Evolutionary conservation across 495 filamentous ascomycete species (phyloP).

Genomic region (Aspergillus olivimuriae): DNA sequence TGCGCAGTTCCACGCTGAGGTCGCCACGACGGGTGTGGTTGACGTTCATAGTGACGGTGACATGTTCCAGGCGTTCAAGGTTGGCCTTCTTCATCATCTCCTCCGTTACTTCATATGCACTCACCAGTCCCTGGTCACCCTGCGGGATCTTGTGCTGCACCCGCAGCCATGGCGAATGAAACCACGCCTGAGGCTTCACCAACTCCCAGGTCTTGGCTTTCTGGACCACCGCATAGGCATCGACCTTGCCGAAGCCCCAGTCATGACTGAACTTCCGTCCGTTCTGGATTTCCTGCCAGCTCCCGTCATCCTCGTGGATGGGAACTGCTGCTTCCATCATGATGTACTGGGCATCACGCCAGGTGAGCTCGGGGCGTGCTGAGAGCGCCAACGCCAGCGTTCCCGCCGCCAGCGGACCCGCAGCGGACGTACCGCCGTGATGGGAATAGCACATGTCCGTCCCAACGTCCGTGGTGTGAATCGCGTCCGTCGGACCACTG

Average conservation of each 20-base stretch:
- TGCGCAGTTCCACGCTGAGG: slow-evolving; percentile 85
- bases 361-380: slow-evolving; percentile 78
- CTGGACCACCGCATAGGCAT: slow-evolving; percentile 80
- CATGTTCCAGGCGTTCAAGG: slow-evolving; percentile 79
- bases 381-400: slow-evolving; percentile 89
- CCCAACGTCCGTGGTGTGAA: slow-evolving; percentile 95
- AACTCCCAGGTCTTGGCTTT: slow-evolving; percentile 76
- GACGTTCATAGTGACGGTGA: slow-evolving; percentile 96
- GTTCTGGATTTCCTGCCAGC: slow-evolving; percentile 73
- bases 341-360: slow-evolving; percentile 93
- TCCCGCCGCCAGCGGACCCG: slow-evolving; percentile 85
- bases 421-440: slow-evolving; percentile 96
- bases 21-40: slow-evolving; percentile 82
- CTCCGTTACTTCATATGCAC: slow-evolving; percentile 67
- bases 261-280: slow-evolving; percentile 88
- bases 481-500: slow-evolving; percentile 79
- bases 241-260: slow-evolving; percentile 92
- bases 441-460: slow-evolving; percentile 63
- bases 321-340: slow-evolving; percentile 79
- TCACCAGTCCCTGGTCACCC: slow-evolving; percentile 72
- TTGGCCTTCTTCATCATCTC: slow-evolving; percentile 77
- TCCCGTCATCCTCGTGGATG: slow-evolving; percentile 63
- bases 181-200: slow-evolving; percentile 98
- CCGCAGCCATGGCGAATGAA: slow-evolving; percentile 83
- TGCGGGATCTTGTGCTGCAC: slow-evolving; percentile 83